These are phyloP conservation scores for Firmiana major DNA, from an alignment of 345 rosid species.

Conservation along the genomic window DNA sequence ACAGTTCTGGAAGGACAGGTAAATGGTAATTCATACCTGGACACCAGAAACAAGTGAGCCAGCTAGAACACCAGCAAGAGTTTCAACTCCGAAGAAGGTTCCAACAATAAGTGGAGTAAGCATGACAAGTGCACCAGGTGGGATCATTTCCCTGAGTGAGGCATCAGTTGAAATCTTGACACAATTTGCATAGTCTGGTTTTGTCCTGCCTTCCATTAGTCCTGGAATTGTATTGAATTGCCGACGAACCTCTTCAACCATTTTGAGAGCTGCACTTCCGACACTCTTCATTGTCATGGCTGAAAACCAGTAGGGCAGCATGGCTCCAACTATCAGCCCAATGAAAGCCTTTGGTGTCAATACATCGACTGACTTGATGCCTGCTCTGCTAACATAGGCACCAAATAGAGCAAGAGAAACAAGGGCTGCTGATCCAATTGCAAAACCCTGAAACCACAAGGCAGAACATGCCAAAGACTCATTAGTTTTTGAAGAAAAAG, in stretches of 20 bases:
- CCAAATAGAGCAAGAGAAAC: constrained; percentile 66
- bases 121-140: constrained; percentile 64
- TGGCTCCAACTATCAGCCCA: constrained; percentile 58
- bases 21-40: constrained; percentile 26
- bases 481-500: not conserved
- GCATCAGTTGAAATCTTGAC: constrained; percentile 73
- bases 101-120: constrained; percentile 59
- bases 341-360: constrained; percentile 66
- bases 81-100: constrained; percentile 59
- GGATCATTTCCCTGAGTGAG: constrained; percentile 59
- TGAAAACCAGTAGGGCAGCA: constrained; percentile 73
- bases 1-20: not conserved
- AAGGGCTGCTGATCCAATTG: constrained; percentile 64
- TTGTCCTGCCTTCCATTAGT: constrained; percentile 53
- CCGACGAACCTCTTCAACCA: constrained; percentile 70
- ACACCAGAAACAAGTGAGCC: constrained; percentile 73
- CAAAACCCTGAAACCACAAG: constrained; percentile 46
- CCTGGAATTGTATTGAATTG: constrained; percentile 71
- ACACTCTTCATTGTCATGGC: constrained; percentile 78
- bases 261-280: constrained; percentile 62
- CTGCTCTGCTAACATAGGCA: constrained; percentile 64
- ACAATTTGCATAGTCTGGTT: constrained; percentile 64
- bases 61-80: constrained; percentile 66
- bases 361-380: constrained; percentile 49
- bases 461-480: not conserved